Evolutionary conservation across 2,329 filamentous ascomycete genomes (phyloP), one percentile per base, ranked within the genome.

Genomic region (Ophiocordyceps australis): DNA sequence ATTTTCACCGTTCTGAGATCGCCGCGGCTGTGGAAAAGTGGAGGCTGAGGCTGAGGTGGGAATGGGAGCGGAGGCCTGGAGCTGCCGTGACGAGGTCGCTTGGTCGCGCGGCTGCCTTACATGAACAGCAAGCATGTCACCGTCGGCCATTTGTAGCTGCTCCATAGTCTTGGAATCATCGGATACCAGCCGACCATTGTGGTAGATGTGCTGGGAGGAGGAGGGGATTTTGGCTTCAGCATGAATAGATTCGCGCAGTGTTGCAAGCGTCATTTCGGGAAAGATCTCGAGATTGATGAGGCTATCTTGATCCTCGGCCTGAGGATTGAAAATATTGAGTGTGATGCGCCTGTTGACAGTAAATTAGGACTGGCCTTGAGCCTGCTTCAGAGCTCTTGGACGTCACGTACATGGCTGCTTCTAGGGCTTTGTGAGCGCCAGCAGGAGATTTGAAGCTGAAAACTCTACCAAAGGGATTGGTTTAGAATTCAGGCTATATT

Each of bases 71-170:
- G n/a, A n/a, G 28, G 46, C 48, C 23, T 46, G 47, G 23, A 51
- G 45, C 26, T 50, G 50, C 26, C 51, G 38, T 9, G 54, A 43
- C 14, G 56, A 44, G 24, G 51, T 49, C 19, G 55, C 55, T 40
- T 45, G 59, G 35, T 58, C 59, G 36, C 55, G 55, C 53, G 62
- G 64, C 37, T 70, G 62, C 32, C 68, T 53, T 32, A 93, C 75
- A 45, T 92, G 78, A 38, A 95, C 66, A 17, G 79, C 82, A 35
- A 98, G 59, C 79, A 98, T 85, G 43, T 94, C 89, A 28, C 82
- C 82, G 52, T 95, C 81, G 25, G 62, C 68, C 39, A 98, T 77
- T 22, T 76, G 67, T 17, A 85, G 65, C 40, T 86, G 65, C 37
- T 83, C 70, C 43, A 98, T 66, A 4, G 83, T 93, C 49, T 83